phyloP scores from a whole-genome alignment of 2,329 filamentous ascomycete species.

The Pseudocercospora macadamiae region DNA sequence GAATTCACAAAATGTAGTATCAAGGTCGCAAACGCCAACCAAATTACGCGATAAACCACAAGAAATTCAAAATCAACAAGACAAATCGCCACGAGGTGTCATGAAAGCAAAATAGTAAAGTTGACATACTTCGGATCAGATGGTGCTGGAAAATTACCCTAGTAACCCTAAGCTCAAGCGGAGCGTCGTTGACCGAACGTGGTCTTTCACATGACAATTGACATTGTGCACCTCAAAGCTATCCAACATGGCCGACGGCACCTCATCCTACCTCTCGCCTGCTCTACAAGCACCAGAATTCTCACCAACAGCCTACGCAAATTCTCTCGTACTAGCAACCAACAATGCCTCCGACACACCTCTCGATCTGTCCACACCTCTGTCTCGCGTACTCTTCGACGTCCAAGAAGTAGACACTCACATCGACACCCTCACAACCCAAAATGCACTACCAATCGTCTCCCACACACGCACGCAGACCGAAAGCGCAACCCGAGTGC shows the following conservation, averaged over 20 bases:
- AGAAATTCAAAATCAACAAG: too few species aligned
- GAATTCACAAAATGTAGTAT: too few species aligned
- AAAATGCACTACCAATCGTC: slow-evolving; percentile 79
- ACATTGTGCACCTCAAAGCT: neutral
- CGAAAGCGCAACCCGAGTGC: slow-evolving; percentile 70
- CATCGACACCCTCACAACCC: slow-evolving; percentile 86
- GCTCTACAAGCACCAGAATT: slow-evolving; percentile 56
- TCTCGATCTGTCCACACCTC: slow-evolving; percentile 88
- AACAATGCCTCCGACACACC: slow-evolving; percentile 90
- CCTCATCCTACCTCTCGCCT: slow-evolving; percentile 18
- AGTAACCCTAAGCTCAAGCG: too few species aligned
- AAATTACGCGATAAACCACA: too few species aligned
- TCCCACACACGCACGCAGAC: slow-evolving; percentile 76
- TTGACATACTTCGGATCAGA: too few species aligned
- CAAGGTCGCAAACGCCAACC: too few species aligned
- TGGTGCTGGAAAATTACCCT: too few species aligned
- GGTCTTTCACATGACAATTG: slow-evolving; percentile 2
- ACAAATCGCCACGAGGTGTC: too few species aligned
- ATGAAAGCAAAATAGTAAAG: too few species aligned
- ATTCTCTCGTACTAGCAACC: slow-evolving; percentile 82
- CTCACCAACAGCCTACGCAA: slow-evolving; percentile 80
- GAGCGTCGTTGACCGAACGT: too few species aligned
- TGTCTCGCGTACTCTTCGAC: slow-evolving; percentile 93
- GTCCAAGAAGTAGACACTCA: slow-evolving; percentile 96
- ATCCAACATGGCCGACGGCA: slow-evolving; percentile 8